These are phyloP conservation scores for Nosema muscidifuracis DNA, from an alignment of 371 early-diverging fungal genomes.

Conservation along the genomic window DNA sequence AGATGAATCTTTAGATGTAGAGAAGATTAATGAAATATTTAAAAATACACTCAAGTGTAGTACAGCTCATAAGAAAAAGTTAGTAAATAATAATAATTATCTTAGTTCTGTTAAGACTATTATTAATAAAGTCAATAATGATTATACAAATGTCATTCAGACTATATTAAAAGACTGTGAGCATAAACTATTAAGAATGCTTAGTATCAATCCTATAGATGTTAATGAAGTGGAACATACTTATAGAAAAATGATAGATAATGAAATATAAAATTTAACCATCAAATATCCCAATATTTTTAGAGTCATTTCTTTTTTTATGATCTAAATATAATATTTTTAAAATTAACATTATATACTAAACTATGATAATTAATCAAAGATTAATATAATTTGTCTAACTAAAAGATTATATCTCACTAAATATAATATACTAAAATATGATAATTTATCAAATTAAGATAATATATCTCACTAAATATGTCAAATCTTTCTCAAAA, in stretches of 20 bases:
- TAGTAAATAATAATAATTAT: conserved; percentile 16
- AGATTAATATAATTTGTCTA: no score
- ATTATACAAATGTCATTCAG: neutral
- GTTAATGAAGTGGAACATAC: conserved; percentile 25
- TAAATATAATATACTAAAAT: no score
- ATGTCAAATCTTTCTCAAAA: no score
- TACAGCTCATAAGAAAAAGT: conserved; percentile 35
- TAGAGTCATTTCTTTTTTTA: no score
- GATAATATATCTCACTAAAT: no score
- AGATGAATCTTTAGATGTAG: neutral
- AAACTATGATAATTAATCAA: no score
- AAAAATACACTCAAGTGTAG: conserved; percentile 12
- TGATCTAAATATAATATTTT: no score
- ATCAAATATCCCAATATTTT: no score
- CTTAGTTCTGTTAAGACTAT: conserved; percentile 28
- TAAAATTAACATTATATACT: no score
- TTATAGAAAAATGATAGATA: conserved; percentile 30
- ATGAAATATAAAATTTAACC: no score
- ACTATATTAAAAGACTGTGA: conserved; percentile 39
- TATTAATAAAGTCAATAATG: conserved; percentile 24
- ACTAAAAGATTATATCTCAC: no score
- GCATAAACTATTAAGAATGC: conserved; percentile 26
- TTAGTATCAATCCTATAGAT: conserved; percentile 5
- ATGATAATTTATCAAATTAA: no score
- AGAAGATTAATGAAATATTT: conserved; percentile 9